phyloP scores from a whole-genome alignment of 2,329 filamentous ascomycete species.

The Penicillium sp. region DNA sequence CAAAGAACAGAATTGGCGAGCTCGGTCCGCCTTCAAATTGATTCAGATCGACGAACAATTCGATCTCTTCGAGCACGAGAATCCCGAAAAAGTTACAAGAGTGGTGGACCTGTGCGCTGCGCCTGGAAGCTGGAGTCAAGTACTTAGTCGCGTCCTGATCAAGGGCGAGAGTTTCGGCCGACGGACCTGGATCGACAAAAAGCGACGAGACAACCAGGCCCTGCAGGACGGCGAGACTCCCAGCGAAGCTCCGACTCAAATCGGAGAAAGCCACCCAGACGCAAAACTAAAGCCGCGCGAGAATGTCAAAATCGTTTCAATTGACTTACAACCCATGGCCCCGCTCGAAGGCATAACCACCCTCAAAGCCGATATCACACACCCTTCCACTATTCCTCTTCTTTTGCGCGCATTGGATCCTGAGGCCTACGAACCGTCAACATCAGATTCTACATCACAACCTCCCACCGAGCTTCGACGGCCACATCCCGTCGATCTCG shows the following conservation, averaged over 20 bases:
- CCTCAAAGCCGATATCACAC: conserved; percentile 92
- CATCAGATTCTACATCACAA: conserved; percentile 19
- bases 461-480: conserved; percentile 49
- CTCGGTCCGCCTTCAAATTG: conserved; percentile 93
- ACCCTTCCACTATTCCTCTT: conserved; percentile 89
- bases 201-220: conserved; percentile 55
- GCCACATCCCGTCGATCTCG: conserved; percentile 80
- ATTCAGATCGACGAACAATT: conserved; percentile 96
- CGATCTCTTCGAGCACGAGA: conserved; percentile 71
- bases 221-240: conserved; percentile 21
- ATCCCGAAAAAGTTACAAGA: conserved; percentile 70
- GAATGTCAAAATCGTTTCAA: conserved; percentile 89
- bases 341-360: conserved; percentile 89
- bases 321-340: conserved; percentile 94
- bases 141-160: conserved; percentile 88
- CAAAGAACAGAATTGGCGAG: conserved; percentile 98
- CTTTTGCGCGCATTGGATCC: conserved; percentile 82
- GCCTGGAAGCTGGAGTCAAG: conserved; percentile 95
- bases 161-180: conserved; percentile 89
- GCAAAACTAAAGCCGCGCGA: conserved; percentile 52
- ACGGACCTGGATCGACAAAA: conserved; percentile 80
- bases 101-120: conserved; percentile 96
- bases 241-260: conserved; percentile 25
- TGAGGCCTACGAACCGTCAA: conserved; percentile 52
- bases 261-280: conserved; percentile 21